Conservation (phyloP, 371 early-diverging fungal genomes). For the Saksenaea oblongispora region DNA sequence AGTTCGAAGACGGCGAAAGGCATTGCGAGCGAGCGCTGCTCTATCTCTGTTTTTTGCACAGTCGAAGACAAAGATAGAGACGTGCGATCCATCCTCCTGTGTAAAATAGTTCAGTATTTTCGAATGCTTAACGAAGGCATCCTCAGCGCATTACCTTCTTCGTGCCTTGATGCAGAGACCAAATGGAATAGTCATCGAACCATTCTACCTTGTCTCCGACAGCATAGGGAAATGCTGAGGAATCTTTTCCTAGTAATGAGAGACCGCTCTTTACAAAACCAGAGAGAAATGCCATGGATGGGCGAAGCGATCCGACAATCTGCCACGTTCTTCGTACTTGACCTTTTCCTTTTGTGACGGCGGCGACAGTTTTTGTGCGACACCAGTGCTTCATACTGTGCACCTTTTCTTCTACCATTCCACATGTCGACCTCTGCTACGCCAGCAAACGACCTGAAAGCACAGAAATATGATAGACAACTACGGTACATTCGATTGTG, state of each 20-base stretch:
- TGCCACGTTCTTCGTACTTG: slow-evolving; percentile 3
- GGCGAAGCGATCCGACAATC: background rate
- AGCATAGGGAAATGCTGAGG: slow-evolving; percentile 74
- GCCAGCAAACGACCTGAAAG: slow-evolving; percentile 44
- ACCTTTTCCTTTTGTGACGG: background rate
- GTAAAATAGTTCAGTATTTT: background rate
- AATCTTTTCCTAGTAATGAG: slow-evolving; percentile 72
- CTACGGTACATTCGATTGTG: slow-evolving; percentile 61
- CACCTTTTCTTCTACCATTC: no score
- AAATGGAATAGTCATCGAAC: slow-evolving; percentile 67
- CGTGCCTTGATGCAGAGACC: slow-evolving; percentile 80
- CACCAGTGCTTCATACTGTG: no score
- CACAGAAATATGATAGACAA: slow-evolving; percentile 92
- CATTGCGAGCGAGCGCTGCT: slow-evolving; percentile 82
- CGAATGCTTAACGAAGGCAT: background rate
- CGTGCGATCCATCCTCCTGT: slow-evolving; percentile 74
- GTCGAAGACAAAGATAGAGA: slow-evolving; percentile 91
- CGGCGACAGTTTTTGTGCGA: no score
- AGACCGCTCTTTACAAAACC: slow-evolving; percentile 70
- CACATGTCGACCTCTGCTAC: background rate
- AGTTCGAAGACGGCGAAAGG: slow-evolving; percentile 83
- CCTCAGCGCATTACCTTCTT: slow-evolving; percentile 64
- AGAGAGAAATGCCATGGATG: slow-evolving; percentile 51
- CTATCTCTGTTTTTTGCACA: slow-evolving; percentile 63
- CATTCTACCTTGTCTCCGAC: slow-evolving; percentile 71